Percentiles rank a stretch among this genome's conserved stretches.
Conservation (phyloP, 1,284 basidiomycete genomes). For the Microbotryum saponariae region DNA sequence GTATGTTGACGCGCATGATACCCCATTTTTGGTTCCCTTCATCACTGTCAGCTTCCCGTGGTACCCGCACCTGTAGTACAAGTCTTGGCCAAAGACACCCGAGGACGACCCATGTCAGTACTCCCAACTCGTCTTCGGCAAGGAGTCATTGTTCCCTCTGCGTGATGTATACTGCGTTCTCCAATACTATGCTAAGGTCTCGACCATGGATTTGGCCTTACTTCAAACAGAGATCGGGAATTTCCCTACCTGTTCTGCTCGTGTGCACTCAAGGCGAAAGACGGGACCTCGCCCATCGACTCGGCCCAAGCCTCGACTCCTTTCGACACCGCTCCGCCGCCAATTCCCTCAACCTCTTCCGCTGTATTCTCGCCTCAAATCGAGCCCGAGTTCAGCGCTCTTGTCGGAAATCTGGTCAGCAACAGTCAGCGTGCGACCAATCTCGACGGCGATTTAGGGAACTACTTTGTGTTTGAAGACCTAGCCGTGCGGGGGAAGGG, state of each 20-base stretch:
- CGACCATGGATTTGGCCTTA: neutral
- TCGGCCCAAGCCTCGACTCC: constrained; percentile 8
- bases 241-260: constrained; percentile 34
- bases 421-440: constrained; percentile 67
- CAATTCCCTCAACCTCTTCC: constrained; percentile 17
- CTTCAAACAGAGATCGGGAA: constrained; percentile 16
- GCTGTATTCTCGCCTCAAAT: constrained; percentile 49
- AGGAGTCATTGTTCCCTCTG: neutral
- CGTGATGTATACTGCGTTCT: neutral
- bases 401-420: constrained; percentile 78
- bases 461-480: constrained; percentile 84
- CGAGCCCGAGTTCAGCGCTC: constrained; percentile 26
- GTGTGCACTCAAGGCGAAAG: constrained; percentile 48
- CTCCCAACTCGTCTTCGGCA: neutral
- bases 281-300: constrained; percentile 39
- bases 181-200: neutral
- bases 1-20: too few species aligned
- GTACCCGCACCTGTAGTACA: constrained; percentile 34
- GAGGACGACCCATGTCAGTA: constrained; percentile 26
- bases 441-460: constrained; percentile 54
- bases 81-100: constrained; percentile 19
- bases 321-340: constrained; percentile 24
- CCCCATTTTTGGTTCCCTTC: too few species aligned
- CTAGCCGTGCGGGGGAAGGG: constrained; percentile 72
- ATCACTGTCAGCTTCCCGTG: constrained; percentile 29